These are phyloP conservation scores for Fusarium dlaminii DNA, from an alignment of 2,329 filamentous ascomycete genomes.

Conservation along the genomic window DNA sequence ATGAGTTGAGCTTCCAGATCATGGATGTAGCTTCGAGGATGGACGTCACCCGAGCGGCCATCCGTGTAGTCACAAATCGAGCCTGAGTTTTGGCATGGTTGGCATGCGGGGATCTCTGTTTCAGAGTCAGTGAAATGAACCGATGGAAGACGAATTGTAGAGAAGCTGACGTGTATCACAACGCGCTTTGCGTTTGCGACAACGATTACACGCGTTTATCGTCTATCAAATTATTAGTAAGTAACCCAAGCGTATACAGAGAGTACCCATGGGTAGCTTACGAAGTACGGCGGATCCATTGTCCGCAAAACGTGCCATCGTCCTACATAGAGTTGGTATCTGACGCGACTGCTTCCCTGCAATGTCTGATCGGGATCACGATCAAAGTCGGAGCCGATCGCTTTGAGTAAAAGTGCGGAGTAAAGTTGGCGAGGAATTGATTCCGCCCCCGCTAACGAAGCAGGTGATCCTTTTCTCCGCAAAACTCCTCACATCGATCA, in stretches of 20 bases:
- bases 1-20: constrained; percentile 1
- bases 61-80: constrained; percentile 10
- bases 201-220: constrained; percentile 15
- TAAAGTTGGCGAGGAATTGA: background rate
- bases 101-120: constrained; percentile 2
- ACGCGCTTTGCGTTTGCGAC: constrained; percentile 14
- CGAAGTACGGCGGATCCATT: constrained; percentile 4
- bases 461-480: background rate
- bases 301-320: background rate
- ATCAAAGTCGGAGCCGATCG: background rate
- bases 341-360: background rate
- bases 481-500: background rate
- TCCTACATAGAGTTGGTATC: background rate
- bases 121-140: background rate
- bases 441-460: background rate
- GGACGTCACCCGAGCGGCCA: background rate
- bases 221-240: background rate
- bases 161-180: background rate
- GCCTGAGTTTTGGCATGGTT: constrained; percentile 4
- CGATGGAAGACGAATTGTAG: fast-evolving
- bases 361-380: background rate
- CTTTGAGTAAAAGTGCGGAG: constrained; percentile 4
- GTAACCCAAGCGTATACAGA: background rate
- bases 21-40: constrained; percentile 2
- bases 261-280: background rate